Conservation (phyloP, 1,284 basidiomycete species). For the Tremellales sp. region DNA sequence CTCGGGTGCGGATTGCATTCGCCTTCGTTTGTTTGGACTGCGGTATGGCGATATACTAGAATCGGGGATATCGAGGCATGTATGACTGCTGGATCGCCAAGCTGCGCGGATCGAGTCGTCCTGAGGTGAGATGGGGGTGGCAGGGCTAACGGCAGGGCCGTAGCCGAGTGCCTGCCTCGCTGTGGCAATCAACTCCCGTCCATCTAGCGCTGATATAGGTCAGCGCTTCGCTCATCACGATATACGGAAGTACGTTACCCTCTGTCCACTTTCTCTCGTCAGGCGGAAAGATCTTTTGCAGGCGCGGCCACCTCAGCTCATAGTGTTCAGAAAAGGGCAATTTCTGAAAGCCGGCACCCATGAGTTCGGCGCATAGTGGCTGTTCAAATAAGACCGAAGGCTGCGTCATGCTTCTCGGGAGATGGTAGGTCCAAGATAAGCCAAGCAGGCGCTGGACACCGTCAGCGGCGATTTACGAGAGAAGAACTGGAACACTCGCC, state of each 20-base stretch:
- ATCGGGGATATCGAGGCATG: constrained; percentile 19
- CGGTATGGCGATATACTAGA: background rate
- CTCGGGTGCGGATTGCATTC: constrained; percentile 17
- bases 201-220: constrained; percentile 21
- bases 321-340: constrained; percentile 59
- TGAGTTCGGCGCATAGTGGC: constrained; percentile 68
- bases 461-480: constrained; percentile 3
- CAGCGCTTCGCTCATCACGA: background rate
- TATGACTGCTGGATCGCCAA: constrained; percentile 26
- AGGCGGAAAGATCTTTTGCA: constrained; percentile 61
- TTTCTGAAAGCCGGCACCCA: constrained; percentile 76
- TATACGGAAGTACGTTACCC: constrained; percentile 30
- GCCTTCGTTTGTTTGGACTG: background rate
- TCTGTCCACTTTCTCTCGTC: constrained; percentile 62
- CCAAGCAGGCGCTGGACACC: constrained; percentile 27
- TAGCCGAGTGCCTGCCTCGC: constrained; percentile 35
- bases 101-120: constrained; percentile 27
- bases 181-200: constrained; percentile 12
- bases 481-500: constrained; percentile 15
- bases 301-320: constrained; percentile 73
- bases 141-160: background rate
- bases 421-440: constrained; percentile 56
- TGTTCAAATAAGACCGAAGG: constrained; percentile 60
- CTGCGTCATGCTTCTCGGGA: constrained; percentile 53
- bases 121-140: constrained; percentile 14